Evolutionary conservation across 352 stramenopile species (phyloP).

Genomic region (Phytophthora crassamura): DNA sequence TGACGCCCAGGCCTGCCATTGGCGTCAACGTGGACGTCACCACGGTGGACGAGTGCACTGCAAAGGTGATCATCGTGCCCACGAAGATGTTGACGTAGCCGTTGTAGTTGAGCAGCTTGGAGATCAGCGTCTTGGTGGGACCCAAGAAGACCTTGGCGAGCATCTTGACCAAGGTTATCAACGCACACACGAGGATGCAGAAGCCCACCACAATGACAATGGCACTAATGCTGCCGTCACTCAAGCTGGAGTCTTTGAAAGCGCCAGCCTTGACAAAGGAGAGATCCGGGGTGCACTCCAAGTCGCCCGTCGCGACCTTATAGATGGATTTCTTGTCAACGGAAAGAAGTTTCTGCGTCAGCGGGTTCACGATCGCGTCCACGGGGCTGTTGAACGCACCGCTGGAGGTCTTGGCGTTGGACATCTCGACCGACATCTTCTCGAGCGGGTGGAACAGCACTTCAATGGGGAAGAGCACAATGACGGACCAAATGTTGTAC

Average conservation of each 20-base stretch:
- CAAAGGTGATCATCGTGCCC: conserved; percentile 80
- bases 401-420: conserved; percentile 28
- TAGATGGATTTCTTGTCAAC: conserved; percentile 48
- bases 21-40: conserved; percentile 90
- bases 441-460: conserved; percentile 60
- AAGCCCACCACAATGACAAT: conserved; percentile 53
- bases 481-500: conserved; percentile 90
- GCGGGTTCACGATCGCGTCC: conserved; percentile 46
- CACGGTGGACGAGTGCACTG: conserved; percentile 90
- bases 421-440: conserved; percentile 47
- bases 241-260: conserved; percentile 37
- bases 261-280: conserved; percentile 44
- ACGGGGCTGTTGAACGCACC: conserved; percentile 49
- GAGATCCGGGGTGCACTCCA: conserved; percentile 22
- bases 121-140: conserved; percentile 79
- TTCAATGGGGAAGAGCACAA: conserved; percentile 78
- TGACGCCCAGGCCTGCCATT: conserved; percentile 87
- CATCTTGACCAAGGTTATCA: conserved; percentile 52
- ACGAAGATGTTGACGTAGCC: conserved; percentile 88
- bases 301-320: conserved; percentile 32
- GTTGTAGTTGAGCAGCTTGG: conserved; percentile 87
- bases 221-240: conserved; percentile 43
- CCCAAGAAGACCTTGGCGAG: conserved; percentile 71
- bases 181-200: conserved; percentile 42
- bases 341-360: conserved; percentile 29